Percentiles rank a stretch among this genome's conserved stretches.
Conservation (phyloP, 1,284 basidiomycete species). For the Irpex rosettiformis region DNA sequence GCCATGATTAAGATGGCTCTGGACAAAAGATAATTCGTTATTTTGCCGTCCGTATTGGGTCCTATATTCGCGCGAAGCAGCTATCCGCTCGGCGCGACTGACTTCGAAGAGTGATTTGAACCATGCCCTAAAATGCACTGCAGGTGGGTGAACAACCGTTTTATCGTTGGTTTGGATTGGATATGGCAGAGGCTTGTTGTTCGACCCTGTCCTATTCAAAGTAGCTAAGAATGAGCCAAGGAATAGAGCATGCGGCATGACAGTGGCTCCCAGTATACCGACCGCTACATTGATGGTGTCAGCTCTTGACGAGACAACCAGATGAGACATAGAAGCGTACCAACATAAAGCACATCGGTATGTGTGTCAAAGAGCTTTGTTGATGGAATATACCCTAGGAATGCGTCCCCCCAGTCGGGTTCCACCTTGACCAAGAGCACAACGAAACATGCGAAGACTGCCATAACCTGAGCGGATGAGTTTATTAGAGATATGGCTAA, state of each 20-base stretch:
- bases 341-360: conserved; percentile 71
- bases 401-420: conserved; percentile 74
- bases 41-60: conserved; percentile 45
- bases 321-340: conserved; percentile 36
- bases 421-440: conserved; percentile 70
- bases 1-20: conserved; percentile 73
- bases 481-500: conserved; percentile 29
- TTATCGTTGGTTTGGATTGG: conserved; percentile 15
- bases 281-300: conserved; percentile 53
- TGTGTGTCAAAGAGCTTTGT: conserved; percentile 48
- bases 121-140: conserved; percentile 13
- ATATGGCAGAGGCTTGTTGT: conserved; percentile 13
- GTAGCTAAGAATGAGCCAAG: conserved; percentile 84
- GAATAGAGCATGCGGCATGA: conserved; percentile 91
- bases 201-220: conserved; percentile 34
- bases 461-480: conserved; percentile 55
- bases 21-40: conserved; percentile 64
- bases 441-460: conserved; percentile 77
- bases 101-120: conserved; percentile 23
- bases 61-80: conserved; percentile 24
- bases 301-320: not conserved
- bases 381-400: conserved; percentile 82
- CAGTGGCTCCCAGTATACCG: conserved; percentile 80
- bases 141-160: conserved; percentile 3
- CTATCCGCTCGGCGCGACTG: conserved; percentile 24